Evolutionary conservation across 345 rosid genomes (phyloP).

Genomic region (Ceriops zippeliana): DNA sequence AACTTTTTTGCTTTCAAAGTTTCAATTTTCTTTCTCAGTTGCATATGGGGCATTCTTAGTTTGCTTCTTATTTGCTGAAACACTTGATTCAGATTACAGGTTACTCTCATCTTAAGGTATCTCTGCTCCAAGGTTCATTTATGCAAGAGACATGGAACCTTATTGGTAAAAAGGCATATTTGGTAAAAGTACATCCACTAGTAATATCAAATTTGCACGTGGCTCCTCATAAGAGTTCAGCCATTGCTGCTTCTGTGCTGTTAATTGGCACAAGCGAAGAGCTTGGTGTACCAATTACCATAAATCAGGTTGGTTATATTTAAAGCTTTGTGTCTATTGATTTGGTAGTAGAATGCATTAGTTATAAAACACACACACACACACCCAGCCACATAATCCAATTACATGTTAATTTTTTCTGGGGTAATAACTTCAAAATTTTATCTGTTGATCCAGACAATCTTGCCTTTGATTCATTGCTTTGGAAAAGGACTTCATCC

Average conservation of each 20-base stretch:
- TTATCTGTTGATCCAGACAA: constrained; percentile 52
- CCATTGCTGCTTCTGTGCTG: constrained; percentile 87
- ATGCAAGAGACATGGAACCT: constrained; percentile 77
- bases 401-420: constrained; percentile 8
- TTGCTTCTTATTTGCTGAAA: constrained; percentile 24
- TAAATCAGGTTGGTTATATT: constrained; percentile 65
- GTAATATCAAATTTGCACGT: constrained; percentile 72
- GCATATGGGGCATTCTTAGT: constrained; percentile 10
- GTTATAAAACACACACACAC: not conserved
- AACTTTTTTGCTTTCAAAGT: constrained; percentile 8
- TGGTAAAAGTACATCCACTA: constrained; percentile 68
- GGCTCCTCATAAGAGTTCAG: constrained; percentile 74
- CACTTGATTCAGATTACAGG: constrained; percentile 69
- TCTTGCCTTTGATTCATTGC: constrained; percentile 82
- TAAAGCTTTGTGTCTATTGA: constrained; percentile 9
- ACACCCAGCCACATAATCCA: not conserved
- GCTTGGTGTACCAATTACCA: constrained; percentile 81
- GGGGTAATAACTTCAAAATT: constrained; percentile 19
- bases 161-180: constrained; percentile 73
- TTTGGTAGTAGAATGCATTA: constrained; percentile 17
- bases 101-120: constrained; percentile 83
- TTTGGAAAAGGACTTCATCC: constrained; percentile 87
- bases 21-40: constrained; percentile 18
- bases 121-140: constrained; percentile 91
- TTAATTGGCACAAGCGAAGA: constrained; percentile 91